Conservation (phyloP, 768 basidiomycete genomes). For the Boletus eberwhitei region DNA sequence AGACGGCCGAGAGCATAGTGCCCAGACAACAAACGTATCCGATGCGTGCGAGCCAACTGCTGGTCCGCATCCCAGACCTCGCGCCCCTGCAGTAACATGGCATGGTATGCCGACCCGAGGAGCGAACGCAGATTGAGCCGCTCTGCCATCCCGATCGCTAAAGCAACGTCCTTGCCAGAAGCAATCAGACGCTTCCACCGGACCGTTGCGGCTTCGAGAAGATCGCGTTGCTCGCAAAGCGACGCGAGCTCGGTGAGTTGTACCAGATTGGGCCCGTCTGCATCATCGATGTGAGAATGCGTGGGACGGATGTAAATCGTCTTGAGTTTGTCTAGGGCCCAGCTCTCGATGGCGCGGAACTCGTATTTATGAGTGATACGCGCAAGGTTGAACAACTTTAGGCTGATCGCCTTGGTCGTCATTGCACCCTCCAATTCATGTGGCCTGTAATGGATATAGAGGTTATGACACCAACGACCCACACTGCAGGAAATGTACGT, state of each 20-base stretch:
- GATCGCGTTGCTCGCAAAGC: slow-evolving; percentile 44
- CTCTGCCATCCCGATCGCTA: slow-evolving; percentile 46
- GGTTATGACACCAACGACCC: background rate
- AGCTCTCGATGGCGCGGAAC: slow-evolving; percentile 43
- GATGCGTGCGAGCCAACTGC: slow-evolving; percentile 46
- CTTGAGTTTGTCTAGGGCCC: slow-evolving; percentile 43
- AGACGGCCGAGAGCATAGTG: slow-evolving; percentile 46
- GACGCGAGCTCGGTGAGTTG: slow-evolving; percentile 52
- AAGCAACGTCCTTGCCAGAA: slow-evolving; percentile 43
- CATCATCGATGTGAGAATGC: slow-evolving; percentile 30
- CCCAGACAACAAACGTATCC: slow-evolving; percentile 51
- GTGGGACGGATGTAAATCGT: slow-evolving; percentile 33
- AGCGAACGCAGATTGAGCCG: slow-evolving; percentile 44
- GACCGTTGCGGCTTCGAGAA: slow-evolving; percentile 39
- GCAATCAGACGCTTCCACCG: slow-evolving; percentile 49
- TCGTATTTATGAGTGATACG: slow-evolving; percentile 49
- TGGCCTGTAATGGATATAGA: slow-evolving; percentile 31
- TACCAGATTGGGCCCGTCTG: slow-evolving; percentile 38
- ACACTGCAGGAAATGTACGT: slow-evolving; percentile 25
- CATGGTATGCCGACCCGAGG: slow-evolving; percentile 49
- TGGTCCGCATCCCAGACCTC: slow-evolving; percentile 46
- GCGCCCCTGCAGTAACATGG: slow-evolving; percentile 50
- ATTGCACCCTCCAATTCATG: slow-evolving; percentile 45
- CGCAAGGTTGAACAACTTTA: slow-evolving; percentile 45
- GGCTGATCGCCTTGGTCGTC: slow-evolving; percentile 40